Conservation (phyloP, 2,329 filamentous ascomycete genomes). For the Zymoseptoria passerinii region DNA sequence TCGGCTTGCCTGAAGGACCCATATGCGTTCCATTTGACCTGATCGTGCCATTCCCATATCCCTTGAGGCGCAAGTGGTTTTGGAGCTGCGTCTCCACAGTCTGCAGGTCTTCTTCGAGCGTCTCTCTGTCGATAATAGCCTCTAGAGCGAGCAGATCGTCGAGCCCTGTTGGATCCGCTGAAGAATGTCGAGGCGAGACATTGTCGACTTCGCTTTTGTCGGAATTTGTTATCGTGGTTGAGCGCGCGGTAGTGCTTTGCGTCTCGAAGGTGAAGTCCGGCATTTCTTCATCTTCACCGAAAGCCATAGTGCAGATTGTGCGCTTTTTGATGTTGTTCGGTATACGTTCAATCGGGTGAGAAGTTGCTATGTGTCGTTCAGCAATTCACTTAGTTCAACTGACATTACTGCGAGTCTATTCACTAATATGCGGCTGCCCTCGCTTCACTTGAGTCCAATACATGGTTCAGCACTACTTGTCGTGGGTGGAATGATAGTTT, state of each 20-base stretch:
- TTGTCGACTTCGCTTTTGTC: neutral
- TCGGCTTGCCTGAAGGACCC: neutral
- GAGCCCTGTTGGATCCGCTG: neutral
- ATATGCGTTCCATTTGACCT: neutral
- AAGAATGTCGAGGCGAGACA: neutral
- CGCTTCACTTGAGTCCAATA: no score
- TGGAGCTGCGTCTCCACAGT: neutral
- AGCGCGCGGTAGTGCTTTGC: neutral
- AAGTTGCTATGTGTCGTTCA: neutral
- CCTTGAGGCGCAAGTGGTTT: neutral
- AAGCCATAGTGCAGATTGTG: neutral
- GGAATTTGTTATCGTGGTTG: neutral
- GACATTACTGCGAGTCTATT: no score
- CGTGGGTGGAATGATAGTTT: no score
- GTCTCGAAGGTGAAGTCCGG: neutral
- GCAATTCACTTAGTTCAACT: no score
- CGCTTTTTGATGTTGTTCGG: neutral
- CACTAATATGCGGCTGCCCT: no score
- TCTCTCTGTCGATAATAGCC: neutral
- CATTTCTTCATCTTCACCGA: neutral
- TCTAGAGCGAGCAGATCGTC: neutral
- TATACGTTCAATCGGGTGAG: no score
- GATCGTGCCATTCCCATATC: neutral
- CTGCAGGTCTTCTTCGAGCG: neutral
- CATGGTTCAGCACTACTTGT: no score